Evolutionary conservation across 2,329 filamentous ascomycete species (phyloP).

Genomic region (Talaromyces funiculosus): DNA sequence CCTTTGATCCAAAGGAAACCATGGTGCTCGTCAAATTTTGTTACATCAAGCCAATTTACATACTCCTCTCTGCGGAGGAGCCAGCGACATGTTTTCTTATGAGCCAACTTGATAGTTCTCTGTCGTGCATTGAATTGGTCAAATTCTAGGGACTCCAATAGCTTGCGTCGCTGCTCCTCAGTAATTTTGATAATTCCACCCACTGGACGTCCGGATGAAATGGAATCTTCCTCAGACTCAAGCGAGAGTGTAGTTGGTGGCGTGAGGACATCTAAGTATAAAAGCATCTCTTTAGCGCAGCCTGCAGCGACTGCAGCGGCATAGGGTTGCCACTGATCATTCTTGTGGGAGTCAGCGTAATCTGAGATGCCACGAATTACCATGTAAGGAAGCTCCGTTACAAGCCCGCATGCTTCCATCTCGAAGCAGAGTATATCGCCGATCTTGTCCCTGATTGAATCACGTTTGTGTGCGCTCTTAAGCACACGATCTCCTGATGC

Average conservation of each 20-base stretch:
- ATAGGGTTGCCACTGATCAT: constrained; percentile 15
- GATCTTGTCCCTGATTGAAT: constrained; percentile 7
- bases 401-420: constrained; percentile 17
- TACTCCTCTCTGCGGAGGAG: constrained; percentile 2
- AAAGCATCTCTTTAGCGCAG: constrained; percentile 18
- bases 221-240: background rate
- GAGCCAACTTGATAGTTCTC: background rate
- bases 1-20: constrained; percentile 38
- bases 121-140: background rate
- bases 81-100: constrained; percentile 10
- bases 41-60: constrained; percentile 31
- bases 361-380: constrained; percentile 21
- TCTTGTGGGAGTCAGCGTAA: constrained; percentile 22
- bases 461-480: constrained; percentile 14
- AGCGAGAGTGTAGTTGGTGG: background rate
- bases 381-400: constrained; percentile 20
- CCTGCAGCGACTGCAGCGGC: constrained; percentile 17
- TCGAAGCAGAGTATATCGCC: constrained; percentile 20
- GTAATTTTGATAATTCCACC: background rate
- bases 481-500: constrained; percentile 20
- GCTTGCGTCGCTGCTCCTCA: background rate
- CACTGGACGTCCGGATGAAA: background rate
- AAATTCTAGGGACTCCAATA: background rate
- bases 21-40: constrained; percentile 17
- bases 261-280: background rate